These are phyloP conservation scores for Waltiozyma solani DNA, from an alignment of 1,139 yeast genomes.

Conservation along the genomic window DNA sequence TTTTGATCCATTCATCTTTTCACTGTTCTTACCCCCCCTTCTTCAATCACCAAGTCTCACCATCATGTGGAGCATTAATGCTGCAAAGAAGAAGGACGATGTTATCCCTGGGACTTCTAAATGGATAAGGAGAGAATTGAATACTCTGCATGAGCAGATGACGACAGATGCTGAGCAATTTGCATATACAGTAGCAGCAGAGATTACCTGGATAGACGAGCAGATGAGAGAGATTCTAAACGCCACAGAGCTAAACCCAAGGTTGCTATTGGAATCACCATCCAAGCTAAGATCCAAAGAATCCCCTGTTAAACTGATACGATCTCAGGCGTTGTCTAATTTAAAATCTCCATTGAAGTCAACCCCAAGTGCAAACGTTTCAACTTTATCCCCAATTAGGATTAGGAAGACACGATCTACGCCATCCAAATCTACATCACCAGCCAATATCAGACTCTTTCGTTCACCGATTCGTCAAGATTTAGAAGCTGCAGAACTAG, in stretches of 20 bases:
- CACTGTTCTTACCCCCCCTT: too few relatives aligned
- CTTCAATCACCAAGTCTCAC: too few relatives aligned
- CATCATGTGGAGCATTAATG: constrained; percentile 16
- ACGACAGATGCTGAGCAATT: constrained; percentile 27
- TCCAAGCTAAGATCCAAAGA: constrained; percentile 20
- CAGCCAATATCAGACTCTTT: background rate
- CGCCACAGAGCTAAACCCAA: constrained; percentile 20
- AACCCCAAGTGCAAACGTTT: background rate
- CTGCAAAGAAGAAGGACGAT: constrained; percentile 16
- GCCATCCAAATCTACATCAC: background rate
- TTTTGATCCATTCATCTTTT: too few relatives aligned
- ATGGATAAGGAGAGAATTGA: constrained; percentile 34
- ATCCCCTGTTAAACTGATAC: constrained; percentile 23
- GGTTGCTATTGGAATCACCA: constrained; percentile 22
- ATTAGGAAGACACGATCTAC: background rate
- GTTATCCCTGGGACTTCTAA: constrained; percentile 31
- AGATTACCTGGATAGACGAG: constrained; percentile 30
- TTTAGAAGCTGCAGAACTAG: background rate
- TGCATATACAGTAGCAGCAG: constrained; percentile 27
- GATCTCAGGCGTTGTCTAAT: constrained; percentile 9
- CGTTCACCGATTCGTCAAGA: background rate
- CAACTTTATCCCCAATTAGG: background rate
- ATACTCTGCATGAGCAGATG: constrained; percentile 22
- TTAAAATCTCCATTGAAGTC: constrained; percentile 10
- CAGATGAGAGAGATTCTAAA: constrained; percentile 22